These are phyloP conservation scores for Mycosphaerella arachidis DNA, from an alignment of 2,329 filamentous ascomycete species.

Conservation along the genomic window DNA sequence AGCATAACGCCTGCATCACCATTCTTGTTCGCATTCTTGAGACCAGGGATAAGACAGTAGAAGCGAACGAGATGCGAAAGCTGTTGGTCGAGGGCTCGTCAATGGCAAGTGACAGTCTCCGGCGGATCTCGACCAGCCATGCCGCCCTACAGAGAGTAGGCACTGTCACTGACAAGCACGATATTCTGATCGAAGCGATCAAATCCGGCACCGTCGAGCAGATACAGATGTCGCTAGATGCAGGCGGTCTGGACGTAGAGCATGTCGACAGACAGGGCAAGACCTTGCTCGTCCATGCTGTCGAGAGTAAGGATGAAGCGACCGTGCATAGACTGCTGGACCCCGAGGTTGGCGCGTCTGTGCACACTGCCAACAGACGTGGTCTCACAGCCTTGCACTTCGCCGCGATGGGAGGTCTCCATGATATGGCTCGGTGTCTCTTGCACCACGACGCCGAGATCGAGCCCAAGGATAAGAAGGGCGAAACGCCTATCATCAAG, in stretches of 20 bases:
- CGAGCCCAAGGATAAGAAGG: slow-evolving; percentile 14
- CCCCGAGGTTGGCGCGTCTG: slow-evolving; percentile 16
- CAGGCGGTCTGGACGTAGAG: slow-evolving; percentile 14
- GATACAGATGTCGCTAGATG: slow-evolving; percentile 9
- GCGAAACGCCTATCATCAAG: slow-evolving; percentile 18
- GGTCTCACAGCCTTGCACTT: slow-evolving; percentile 19
- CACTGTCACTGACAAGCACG: slow-evolving; percentile 14
- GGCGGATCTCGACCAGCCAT: slow-evolving; percentile 9
- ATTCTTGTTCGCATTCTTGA: slow-evolving; percentile 19
- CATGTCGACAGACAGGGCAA: slow-evolving; percentile 13
- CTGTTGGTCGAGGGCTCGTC: slow-evolving; percentile 10
- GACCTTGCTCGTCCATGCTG: slow-evolving; percentile 21
- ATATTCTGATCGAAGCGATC: slow-evolving; percentile 16
- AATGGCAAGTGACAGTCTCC: slow-evolving; percentile 7
- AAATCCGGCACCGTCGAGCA: slow-evolving; percentile 15
- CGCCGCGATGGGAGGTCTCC: slow-evolving; percentile 13
- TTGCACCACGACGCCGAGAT: slow-evolving; percentile 16
- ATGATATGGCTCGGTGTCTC: slow-evolving; percentile 19
- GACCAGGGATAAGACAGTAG: slow-evolving; percentile 18
- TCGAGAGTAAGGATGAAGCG: slow-evolving; percentile 15
- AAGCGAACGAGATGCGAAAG: slow-evolving; percentile 15
- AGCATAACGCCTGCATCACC: slow-evolving; percentile 12
- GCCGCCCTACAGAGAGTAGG: slow-evolving; percentile 5
- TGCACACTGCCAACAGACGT: slow-evolving; percentile 12
- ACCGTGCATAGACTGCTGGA: slow-evolving; percentile 19